Base-by-base conservation (phyloP, 2,329 filamentous ascomycete species). In the Ambrosiella beaveri region DNA sequence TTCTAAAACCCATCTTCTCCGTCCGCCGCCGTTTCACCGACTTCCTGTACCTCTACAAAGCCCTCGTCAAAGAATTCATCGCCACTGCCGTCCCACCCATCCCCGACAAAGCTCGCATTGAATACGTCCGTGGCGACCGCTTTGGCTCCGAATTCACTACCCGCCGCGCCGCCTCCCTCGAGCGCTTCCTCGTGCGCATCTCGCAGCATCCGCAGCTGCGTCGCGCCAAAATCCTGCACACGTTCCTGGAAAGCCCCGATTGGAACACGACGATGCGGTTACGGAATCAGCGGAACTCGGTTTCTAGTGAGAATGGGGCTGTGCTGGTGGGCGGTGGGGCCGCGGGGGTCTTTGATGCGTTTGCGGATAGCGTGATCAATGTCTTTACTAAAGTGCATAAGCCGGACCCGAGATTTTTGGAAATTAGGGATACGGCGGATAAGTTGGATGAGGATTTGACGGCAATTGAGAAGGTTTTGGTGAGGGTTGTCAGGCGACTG, bases 41-140 rank as follows among this genome's bases (percentile, higher is more conserved):
- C 73, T 98, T 98, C 68, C 85, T 94, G 64, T 98, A 95, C 69
- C 81, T 98, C 62, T 96, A 88, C 74, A 96, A 95, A 71, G 84
- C 87, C 38, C 82, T 98, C 56, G 82, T 78, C 62, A 84, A 83
- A 68, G 90, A 96, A 69, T 97, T 88, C 66, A 88, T 89, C 61
- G 87, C 88, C 73, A 88, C 86, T 70, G 93, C 93, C 53, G 88
- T 98, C 2, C 93, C 93, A 37, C 93, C 93, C 52, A 76, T 98
- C 57, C 93, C 93, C 57, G 93, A 97, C 72, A 98, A 97, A 76
- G 91, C 97, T 75, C 94, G 94, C 72, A 95, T 98, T 87, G 89
- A 95, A 67, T 97, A 97, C 68, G 93, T 97, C 56, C 86, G 90
- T 40, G 93, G 93, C 64, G 91, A 97, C 73, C 85, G 93, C 62